A percentile compares a stretch with the other conserved stretches of the same genome.
Evolutionary conservation across 83 land plant genomes (phyloP).

Genomic region (Picea engelmannii): DNA sequence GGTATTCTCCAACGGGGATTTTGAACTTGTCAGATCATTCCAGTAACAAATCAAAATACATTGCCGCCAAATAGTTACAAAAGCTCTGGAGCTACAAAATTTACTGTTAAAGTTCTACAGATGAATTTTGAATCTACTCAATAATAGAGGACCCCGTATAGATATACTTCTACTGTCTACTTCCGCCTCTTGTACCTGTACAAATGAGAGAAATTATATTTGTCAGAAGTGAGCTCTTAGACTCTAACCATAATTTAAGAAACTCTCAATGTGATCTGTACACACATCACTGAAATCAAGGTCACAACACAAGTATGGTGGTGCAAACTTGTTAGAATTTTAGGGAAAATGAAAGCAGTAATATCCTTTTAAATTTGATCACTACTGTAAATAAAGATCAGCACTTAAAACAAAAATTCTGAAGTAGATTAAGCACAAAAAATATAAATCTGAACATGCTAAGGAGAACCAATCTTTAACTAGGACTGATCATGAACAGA

Average conservation of each 20-base stretch:
- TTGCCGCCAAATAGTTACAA: background rate
- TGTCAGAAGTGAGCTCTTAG: background rate
- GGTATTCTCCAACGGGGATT: background rate
- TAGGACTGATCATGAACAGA: too few species aligned
- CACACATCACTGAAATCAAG: too few species aligned
- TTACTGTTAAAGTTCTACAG: background rate
- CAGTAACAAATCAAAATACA: background rate
- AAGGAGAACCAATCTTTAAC: too few species aligned
- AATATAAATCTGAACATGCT: too few species aligned
- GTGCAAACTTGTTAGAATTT: too few species aligned
- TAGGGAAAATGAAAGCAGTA: too few species aligned
- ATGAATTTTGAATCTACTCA: background rate
- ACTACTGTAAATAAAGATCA: too few species aligned
- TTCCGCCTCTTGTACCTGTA: constrained; percentile 16
- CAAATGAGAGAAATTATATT: background rate
- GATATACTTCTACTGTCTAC: background rate
- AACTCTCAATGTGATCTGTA: background rate
- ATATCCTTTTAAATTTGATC: too few species aligned
- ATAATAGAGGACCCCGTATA: background rate
- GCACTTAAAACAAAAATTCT: too few species aligned
- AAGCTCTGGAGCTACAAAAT: background rate
- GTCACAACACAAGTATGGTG: too few species aligned
- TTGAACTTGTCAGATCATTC: background rate
- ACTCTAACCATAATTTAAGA: background rate
- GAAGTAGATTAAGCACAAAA: too few species aligned